Conservation (phyloP, 257 asterid genomes). For the Thymus quinquecostatus region DNA sequence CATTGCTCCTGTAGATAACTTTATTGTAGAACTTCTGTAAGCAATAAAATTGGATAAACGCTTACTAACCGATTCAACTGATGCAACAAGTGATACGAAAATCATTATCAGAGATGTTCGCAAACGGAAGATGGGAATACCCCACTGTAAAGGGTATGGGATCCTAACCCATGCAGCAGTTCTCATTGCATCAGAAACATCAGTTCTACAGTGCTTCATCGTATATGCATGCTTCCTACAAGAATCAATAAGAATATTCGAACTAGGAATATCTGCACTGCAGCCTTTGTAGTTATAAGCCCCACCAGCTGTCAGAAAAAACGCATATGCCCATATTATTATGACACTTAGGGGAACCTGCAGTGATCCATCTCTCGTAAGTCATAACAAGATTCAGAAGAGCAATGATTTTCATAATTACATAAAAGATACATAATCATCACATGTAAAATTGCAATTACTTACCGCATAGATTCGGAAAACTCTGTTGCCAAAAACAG, state of each 20-base stretch:
- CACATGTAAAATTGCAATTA: slow-evolving; percentile 20
- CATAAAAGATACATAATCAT: slow-evolving; percentile 8
- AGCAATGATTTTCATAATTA: not conserved
- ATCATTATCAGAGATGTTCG: slow-evolving; percentile 89
- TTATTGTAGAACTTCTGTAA: slow-evolving; percentile 3
- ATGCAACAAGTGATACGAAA: slow-evolving; percentile 77
- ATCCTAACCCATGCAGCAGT: slow-evolving; percentile 95
- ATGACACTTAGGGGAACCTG: slow-evolving; percentile 93
- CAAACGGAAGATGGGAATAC: slow-evolving; percentile 82
- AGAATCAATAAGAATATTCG: slow-evolving; percentile 81
- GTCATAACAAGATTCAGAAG: slow-evolving; percentile 16
- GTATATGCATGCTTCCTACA: slow-evolving; percentile 92
- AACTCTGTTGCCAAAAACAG: slow-evolving; percentile 77
- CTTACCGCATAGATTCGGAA: slow-evolving; percentile 84
- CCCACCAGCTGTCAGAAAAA: slow-evolving; percentile 94
- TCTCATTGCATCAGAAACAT: slow-evolving; percentile 90
- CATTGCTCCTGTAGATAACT: not conserved
- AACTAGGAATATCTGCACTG: slow-evolving; percentile 77
- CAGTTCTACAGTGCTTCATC: slow-evolving; percentile 96
- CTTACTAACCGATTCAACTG: slow-evolving; percentile 85
- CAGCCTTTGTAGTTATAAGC: slow-evolving; percentile 95
- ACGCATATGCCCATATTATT: slow-evolving; percentile 92
- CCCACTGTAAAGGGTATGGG: slow-evolving; percentile 99
- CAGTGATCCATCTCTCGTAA: slow-evolving; percentile 30
- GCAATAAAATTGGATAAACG: not conserved